These are phyloP conservation scores for Xylariaceae sp. DNA, from an alignment of 2,329 filamentous ascomycete genomes.

Conservation along the genomic window DNA sequence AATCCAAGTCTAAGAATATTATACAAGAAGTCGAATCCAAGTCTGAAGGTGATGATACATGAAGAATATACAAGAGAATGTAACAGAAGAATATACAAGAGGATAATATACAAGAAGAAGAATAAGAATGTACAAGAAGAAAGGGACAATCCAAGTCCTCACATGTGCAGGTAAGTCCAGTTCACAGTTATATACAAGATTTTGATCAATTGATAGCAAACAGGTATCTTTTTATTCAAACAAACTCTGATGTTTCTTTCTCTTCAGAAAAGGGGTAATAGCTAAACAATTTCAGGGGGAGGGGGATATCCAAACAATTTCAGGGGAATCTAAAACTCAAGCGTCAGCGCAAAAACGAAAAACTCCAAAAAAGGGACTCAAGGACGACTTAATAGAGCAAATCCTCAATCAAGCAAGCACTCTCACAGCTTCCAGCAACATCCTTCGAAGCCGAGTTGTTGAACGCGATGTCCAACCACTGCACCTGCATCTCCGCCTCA, in stretches of 20 bases:
- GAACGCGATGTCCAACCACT: conserved; percentile 59
- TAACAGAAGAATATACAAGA: background rate
- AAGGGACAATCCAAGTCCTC: background rate
- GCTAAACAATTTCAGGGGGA: too few relatives aligned
- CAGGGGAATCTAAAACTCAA: too few relatives aligned
- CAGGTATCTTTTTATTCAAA: too few relatives aligned
- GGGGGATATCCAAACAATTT: too few relatives aligned
- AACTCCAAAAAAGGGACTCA: background rate
- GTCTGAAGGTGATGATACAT: too few relatives aligned
- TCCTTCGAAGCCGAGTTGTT: conserved; percentile 36
- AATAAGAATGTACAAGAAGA: too few relatives aligned
- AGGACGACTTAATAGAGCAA: conserved; percentile 5
- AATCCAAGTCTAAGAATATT: too few relatives aligned
- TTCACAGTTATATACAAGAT: too few relatives aligned
- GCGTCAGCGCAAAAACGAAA: background rate
- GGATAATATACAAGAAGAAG: background rate
- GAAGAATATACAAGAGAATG: background rate
- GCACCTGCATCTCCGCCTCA: conserved; percentile 52
- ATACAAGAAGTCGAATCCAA: too few relatives aligned
- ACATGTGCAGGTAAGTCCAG: background rate
- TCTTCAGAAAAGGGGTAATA: too few relatives aligned
- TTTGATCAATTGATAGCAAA: too few relatives aligned
- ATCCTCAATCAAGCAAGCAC: conserved; percentile 35
- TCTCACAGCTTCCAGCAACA: conserved; percentile 20
- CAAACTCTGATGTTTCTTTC: too few relatives aligned